Evolutionary conservation across 352 stramenopile species (phyloP), one percentile per base, ranked within the genome.

Genomic region (Pythium graminicola): DNA sequence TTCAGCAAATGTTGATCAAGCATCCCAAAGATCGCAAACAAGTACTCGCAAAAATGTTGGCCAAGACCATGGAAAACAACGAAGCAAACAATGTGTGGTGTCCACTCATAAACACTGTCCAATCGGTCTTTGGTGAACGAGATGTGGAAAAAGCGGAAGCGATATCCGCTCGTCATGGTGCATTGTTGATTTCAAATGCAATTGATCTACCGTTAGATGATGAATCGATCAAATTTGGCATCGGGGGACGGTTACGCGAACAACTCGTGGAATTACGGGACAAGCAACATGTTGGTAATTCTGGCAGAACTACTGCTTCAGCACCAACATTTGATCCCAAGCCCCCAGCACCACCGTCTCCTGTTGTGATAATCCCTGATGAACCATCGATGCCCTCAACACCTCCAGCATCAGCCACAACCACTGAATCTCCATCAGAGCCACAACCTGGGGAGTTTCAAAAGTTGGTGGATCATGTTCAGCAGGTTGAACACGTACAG

Each of bases 1-100:
- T 78, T 42, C 65, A 72, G 22, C 17, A 22, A 2, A 70, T 76
- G 14, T 44, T 79, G 14, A 19, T 45, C 2, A 43, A 55, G 17
- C 54, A 74, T 44, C 65, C 67, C 3, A 46, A 62, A 1, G 67
- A 79, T 17, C 57, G 67, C 2, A 54, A 67, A 16, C 7, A 45
- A 9, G 68, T 70, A 16, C 11, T 72, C 0, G 24, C 9, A 3
- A 60, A 6, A 1, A 72, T 77, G 0, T 17, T 77, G 24, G 40
- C 24, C 13, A 50, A 54, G 3, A 64, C 39, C 4, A 66, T 76
- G 47, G 51, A 58, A 22, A 45, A 56, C 22, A 62, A 71, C 40
- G 61, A 64, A 31, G 42, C 24, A 4, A 48, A 44, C 0, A 40
- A 57, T 2, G 35, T 66, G 3, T 33, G 23, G 8, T 76, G 64